Evolutionary conservation across 768 basidiomycete genomes (phyloP).

Genomic region (Hypholoma fasciculare): DNA sequence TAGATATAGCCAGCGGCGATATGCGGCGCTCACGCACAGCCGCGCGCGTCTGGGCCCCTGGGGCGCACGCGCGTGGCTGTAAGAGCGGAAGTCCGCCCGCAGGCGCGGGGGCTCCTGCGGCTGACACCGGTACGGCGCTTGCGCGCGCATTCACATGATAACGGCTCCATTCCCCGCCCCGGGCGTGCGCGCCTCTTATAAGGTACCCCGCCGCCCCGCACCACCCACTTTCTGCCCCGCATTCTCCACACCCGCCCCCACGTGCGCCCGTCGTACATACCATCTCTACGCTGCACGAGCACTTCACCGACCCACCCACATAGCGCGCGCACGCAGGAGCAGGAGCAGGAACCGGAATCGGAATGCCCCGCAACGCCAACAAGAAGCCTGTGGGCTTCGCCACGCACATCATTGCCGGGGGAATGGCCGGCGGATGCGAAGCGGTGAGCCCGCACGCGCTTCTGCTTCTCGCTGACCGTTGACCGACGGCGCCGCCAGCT

Average conservation of each 20-base stretch:
- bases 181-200: not conserved
- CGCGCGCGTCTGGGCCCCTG: no score
- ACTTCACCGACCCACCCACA: not conserved
- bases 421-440: conserved; percentile 91
- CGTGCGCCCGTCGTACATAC: not conserved
- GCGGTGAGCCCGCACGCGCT: conserved; percentile 53
- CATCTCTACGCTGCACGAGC: no score
- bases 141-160: not conserved
- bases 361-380: conserved; percentile 56
- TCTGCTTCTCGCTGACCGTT: not conserved
- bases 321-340: no score
- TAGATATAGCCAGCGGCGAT: no score
- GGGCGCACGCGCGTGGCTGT: not conserved
- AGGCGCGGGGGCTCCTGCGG: not conserved
- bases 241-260: not conserved
- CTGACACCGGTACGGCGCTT: not conserved
- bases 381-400: conserved; percentile 84
- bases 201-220: not conserved
- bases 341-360: not conserved
- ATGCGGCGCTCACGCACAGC: no score
- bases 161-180: not conserved
- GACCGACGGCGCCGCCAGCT: conserved; percentile 40
- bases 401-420: conserved; percentile 92
- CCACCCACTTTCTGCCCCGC: not conserved
- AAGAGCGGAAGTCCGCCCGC: conserved; percentile 2